Conservation (phyloP, 2,329 filamentous ascomycete genomes). For the Clarireedia paspali region DNA sequence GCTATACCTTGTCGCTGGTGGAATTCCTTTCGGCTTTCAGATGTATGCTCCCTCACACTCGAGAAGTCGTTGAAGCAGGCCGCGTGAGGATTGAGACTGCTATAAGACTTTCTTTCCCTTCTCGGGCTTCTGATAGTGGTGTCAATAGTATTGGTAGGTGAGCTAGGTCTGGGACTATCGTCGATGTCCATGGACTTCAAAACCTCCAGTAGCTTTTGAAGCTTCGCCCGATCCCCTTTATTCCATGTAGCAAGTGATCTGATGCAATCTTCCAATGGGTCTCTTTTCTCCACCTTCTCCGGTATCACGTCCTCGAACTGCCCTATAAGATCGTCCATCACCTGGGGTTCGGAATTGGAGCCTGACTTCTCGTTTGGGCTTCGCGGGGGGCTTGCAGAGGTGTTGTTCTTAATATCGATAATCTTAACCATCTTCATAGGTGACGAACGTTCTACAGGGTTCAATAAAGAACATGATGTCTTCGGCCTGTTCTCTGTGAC, state of each 20-base stretch:
- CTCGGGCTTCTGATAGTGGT: neutral
- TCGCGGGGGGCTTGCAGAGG: neutral
- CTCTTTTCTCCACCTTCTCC: neutral
- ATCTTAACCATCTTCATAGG: neutral
- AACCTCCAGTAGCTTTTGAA: conserved; percentile 17
- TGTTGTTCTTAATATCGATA: neutral
- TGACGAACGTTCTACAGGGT: neutral
- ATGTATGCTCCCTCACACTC: neutral
- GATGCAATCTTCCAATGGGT: conserved; percentile 7
- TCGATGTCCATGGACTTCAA: conserved; percentile 12
- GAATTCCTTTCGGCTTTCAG: neutral
- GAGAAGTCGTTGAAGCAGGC: conserved; percentile 11
- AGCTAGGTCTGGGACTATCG: neutral
- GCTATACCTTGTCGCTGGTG: neutral
- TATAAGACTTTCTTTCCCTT: neutral
- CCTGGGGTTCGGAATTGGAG: neutral
- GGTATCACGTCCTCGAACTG: neutral
- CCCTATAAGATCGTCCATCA: neutral
- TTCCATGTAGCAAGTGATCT: conserved; percentile 15
- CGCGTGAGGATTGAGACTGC: conserved; percentile 18
- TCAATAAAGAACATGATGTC: neutral
- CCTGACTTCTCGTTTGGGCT: neutral
- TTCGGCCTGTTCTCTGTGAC: neutral
- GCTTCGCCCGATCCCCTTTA: conserved; percentile 13
- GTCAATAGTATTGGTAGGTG: neutral